A percentile compares a stretch with the other conserved stretches of the same genome.
These are phyloP conservation scores for Suillus hirtellus DNA, from an alignment of 768 basidiomycete genomes.

Conservation along the genomic window DNA sequence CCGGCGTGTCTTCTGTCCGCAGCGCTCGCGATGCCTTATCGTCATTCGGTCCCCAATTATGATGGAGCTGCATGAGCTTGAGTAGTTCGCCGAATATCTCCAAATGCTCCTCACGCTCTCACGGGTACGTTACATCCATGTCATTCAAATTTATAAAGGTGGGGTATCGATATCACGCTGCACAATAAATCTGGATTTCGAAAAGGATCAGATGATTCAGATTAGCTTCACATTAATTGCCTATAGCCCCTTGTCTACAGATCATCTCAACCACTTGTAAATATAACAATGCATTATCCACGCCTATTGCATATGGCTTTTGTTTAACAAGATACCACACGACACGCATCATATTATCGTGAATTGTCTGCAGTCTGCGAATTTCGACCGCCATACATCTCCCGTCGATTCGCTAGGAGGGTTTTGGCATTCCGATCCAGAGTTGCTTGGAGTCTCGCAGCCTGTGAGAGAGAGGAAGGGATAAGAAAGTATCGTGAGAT, in stretches of 20 bases:
- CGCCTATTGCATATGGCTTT: constrained; percentile 21
- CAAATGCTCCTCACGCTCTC: neutral
- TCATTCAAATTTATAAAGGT: neutral
- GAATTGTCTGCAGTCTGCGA: constrained; percentile 23
- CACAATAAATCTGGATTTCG: no score
- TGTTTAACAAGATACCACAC: constrained; percentile 15
- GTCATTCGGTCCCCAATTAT: neutral
- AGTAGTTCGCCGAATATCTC: neutral
- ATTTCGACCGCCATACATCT: constrained; percentile 21
- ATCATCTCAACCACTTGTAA: constrained; percentile 13
- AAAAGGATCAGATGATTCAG: no score
- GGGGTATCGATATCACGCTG: no score
- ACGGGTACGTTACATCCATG: neutral
- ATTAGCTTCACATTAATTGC: neutral
- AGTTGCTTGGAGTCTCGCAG: constrained; percentile 65
- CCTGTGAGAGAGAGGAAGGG: constrained; percentile 41
- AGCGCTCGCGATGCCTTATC: constrained; percentile 1
- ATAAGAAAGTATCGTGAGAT: neutral
- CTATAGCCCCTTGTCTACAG: neutral
- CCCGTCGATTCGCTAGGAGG: constrained; percentile 29
- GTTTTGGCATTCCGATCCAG: constrained; percentile 47
- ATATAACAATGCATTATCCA: constrained; percentile 19
- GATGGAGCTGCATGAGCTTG: neutral
- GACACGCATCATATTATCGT: constrained; percentile 15
- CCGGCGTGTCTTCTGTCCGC: constrained; percentile 1